Evolutionary conservation across 2,329 filamentous ascomycete species (phyloP).

Genomic region (Talaromyces islandicus): DNA sequence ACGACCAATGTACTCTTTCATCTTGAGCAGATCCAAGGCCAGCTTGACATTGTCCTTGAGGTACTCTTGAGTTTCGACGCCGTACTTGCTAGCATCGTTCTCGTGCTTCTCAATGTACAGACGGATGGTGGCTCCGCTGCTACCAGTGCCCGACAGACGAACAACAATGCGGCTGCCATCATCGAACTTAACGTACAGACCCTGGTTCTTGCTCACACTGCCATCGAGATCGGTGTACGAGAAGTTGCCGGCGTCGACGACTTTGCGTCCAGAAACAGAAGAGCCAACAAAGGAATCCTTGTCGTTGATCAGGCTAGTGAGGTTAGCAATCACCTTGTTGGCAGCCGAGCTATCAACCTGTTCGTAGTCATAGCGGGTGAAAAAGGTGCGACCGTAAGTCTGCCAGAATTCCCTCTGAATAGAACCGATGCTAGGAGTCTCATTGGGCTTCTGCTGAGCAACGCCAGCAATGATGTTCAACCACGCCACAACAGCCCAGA

Average conservation of each 20-base stretch:
- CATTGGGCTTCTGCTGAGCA: slow-evolving; percentile 70
- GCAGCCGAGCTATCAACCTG: slow-evolving; percentile 86
- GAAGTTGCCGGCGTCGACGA: slow-evolving; percentile 89
- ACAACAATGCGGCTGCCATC: slow-evolving; percentile 94
- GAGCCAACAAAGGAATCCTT: slow-evolving; percentile 74
- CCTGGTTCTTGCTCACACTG: slow-evolving; percentile 91
- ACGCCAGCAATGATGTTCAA: slow-evolving; percentile 96
- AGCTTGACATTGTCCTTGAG: slow-evolving; percentile 83
- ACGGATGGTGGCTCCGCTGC: slow-evolving; percentile 90
- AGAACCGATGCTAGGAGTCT: slow-evolving; percentile 85
- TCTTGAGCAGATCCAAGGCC: slow-evolving; percentile 77
- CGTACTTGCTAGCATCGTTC: slow-evolving; percentile 68
- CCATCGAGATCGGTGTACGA: slow-evolving; percentile 98
- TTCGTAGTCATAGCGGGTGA: slow-evolving; percentile 98
- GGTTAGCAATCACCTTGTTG: slow-evolving; percentile 77
- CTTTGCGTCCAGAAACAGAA: slow-evolving; percentile 73
- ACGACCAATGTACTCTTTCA: slow-evolving; percentile 88
- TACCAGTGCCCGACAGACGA: slow-evolving; percentile 89
- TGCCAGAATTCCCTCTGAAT: slow-evolving; percentile 98
- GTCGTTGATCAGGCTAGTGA: slow-evolving; percentile 70
- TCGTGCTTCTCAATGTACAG: slow-evolving; percentile 97
- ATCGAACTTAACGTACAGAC: slow-evolving; percentile 88
- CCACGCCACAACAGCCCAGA: slow-evolving; percentile 97
- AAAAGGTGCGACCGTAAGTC: slow-evolving; percentile 94
- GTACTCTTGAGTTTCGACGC: slow-evolving; percentile 68